phyloP scores from a whole-genome alignment of 148 eudicot genomes.

The Arctostaphylos glauca region DNA sequence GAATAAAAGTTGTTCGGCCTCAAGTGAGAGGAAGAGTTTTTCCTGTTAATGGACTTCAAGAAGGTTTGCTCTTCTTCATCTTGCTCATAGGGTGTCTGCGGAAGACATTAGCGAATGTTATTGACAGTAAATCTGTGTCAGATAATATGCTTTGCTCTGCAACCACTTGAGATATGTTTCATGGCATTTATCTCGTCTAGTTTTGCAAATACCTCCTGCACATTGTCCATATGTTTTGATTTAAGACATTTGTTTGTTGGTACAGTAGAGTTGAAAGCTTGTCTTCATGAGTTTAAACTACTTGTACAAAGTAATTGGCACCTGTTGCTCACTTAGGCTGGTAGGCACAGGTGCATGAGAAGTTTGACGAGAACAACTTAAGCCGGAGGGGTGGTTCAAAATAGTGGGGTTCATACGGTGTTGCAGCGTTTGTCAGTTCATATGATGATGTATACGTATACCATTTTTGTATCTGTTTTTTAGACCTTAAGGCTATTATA shows the following conservation, averaged over 20 bases:
- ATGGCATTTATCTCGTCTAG: too few species aligned
- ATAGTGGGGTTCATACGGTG: background rate
- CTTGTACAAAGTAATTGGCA: background rate
- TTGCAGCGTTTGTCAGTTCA: background rate
- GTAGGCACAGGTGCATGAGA: background rate
- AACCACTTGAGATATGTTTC: too few species aligned
- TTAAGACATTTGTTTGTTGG: too few species aligned
- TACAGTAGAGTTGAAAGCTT: too few species aligned
- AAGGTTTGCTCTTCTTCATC: constrained; percentile 39
- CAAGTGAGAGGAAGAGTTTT: constrained; percentile 31
- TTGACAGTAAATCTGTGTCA: too few species aligned
- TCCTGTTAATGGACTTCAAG: constrained; percentile 29
- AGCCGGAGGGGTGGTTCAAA: background rate
- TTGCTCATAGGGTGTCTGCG: background rate
- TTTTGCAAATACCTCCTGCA: too few species aligned
- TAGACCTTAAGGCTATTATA: background rate
- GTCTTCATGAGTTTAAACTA: too few species aligned
- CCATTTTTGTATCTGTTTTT: background rate
- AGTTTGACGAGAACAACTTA: background rate
- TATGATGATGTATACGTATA: background rate
- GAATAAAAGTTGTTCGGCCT: too few species aligned
- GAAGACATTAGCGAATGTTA: too few species aligned
- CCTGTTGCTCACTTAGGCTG: background rate
- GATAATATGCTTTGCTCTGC: too few species aligned
- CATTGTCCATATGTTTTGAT: too few species aligned